Base-by-base conservation (phyloP, 2,329 filamentous ascomycete species). In the Aspergillus niger region DNA sequence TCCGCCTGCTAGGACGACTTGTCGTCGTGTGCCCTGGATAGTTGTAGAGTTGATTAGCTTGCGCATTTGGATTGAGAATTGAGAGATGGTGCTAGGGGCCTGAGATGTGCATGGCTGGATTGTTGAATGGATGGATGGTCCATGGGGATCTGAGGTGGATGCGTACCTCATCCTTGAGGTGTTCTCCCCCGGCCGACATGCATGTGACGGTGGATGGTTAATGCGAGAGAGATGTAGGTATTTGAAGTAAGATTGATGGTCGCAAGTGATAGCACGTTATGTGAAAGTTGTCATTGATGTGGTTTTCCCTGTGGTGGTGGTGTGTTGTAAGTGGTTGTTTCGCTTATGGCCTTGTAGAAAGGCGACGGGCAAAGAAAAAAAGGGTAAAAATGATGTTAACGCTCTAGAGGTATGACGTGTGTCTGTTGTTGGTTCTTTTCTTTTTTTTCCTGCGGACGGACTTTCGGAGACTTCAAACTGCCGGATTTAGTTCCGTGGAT, bases 131-230 rank as follows among this genome's bases (percentile, higher is more conserved):
- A 24, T 44, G 17, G 17, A 10, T 43, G 20, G 41, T 13, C 11
- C 32, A 36, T 36, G 32, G 5, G 8, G 10, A 15, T 47, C 8
- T 15, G 17, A 22, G 17, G 26, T n/a, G 13, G n/a, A 20, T 47
- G 56, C 71, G 56, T 77, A 87, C 85, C 82, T 90, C 87, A 88
- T 90, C 85, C 77, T 88, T 88, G 71, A 90, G 83, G 75, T 85
- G 85, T 74, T 84, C 81, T 67, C 85, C 82, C 69, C 81, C 81
- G 73, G 81, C 79, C 78, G 86, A 87, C 86, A 89, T 89, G 78
- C 85, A 87, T 83, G 70, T 76, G 70, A 73, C 69, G 61, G 56
- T 62, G 59, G 24, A 41, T 55, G 48, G 49, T 38, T 6, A 59
- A 22, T 15, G 43, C 32, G 47, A 20, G 41, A 30, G 36, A 24